Percentiles rank a stretch among this genome's conserved stretches.
Conservation (phyloP, 768 basidiomycete genomes). For the Lentinula raphanica region DNA sequence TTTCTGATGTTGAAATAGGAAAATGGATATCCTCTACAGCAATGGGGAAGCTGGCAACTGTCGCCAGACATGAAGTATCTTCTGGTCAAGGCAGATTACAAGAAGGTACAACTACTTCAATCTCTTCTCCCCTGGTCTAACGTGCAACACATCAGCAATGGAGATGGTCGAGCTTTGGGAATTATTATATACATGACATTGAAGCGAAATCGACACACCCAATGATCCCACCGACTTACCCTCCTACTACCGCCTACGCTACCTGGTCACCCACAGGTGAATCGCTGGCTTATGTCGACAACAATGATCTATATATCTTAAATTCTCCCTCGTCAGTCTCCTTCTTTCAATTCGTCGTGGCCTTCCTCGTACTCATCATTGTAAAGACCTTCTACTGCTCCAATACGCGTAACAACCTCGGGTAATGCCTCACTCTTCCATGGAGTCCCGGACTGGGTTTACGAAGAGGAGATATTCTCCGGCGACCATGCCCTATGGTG, state of each 20-base stretch:
- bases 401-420: slow-evolving; percentile 74
- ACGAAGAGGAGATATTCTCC: slow-evolving; percentile 86
- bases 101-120: slow-evolving; percentile 46
- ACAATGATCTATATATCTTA: slow-evolving; percentile 87
- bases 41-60: slow-evolving; percentile 65
- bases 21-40: slow-evolving; percentile 39
- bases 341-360: background rate
- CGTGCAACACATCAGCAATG: slow-evolving; percentile 62
- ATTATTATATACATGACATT: slow-evolving; percentile 89
- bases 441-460: slow-evolving; percentile 97
- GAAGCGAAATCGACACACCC: slow-evolving; percentile 63
- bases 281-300: slow-evolving; percentile 79
- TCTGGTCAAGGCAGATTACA: slow-evolving; percentile 68
- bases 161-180: slow-evolving; percentile 86
- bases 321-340: slow-evolving; percentile 55
- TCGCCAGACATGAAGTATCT: slow-evolving; percentile 91
- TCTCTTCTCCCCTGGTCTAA: background rate
- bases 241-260: slow-evolving; percentile 73
- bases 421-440: slow-evolving; percentile 86
- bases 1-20: slow-evolving; percentile 35
- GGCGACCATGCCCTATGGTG: slow-evolving; percentile 82
- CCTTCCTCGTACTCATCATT: background rate
- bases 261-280: slow-evolving; percentile 85
- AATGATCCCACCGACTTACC: slow-evolving; percentile 60
- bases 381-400: slow-evolving; percentile 21